Evolutionary conservation across 208 protist genomes (phyloP), one percentile per base, ranked within the genome.

Genomic region (Vickermania spadyakhi): DNA sequence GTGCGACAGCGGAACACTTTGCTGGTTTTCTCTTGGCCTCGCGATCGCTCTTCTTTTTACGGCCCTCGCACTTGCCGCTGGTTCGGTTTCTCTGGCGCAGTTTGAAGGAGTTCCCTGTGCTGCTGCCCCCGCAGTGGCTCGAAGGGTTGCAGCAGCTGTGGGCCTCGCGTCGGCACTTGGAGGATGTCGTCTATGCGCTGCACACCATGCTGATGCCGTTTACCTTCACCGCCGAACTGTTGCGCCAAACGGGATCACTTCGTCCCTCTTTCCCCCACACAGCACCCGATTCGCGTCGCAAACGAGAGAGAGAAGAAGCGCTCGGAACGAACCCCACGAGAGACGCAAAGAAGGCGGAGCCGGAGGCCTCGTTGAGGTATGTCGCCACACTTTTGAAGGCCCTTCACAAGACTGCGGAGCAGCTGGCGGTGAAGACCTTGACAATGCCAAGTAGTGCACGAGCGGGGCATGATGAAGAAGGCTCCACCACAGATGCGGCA

Each of bases 51-150:
- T 89, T 92, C 54, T 87, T 86, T 56, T 31, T 77, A 31, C 81
- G 85, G 5, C 68, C 74, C 0, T 62, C 70, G 27, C 88, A 92
- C 69, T 53, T 81, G 0, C 74, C 79, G 25, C 50, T 92, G 1
- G 84, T 77, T 57, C 73, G 77, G 52, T 87, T 89, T 54, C 51
- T 92, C 25, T 64, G 70, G 18, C 79, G 89, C 28, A 61, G 74
- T 5, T 72, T 89, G 42, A 72, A 72, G 13, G 73, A 76, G 28
- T 88, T 83, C 56, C 85, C 85, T 2, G 53, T 85, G 30, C 62
- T 92, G 1, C 69, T 86, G 26, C 50, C 60, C 0, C 68, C 68
- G 1, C 45, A 55, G 0, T 56, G 75, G 31, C 68, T 92, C 27
- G 68, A 29, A 36, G 72, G 73, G 30, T 70, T 84, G 61, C 73